Conservation (phyloP, 1,139 yeast genomes). For the Zygosaccharomyces sapae region DNA sequence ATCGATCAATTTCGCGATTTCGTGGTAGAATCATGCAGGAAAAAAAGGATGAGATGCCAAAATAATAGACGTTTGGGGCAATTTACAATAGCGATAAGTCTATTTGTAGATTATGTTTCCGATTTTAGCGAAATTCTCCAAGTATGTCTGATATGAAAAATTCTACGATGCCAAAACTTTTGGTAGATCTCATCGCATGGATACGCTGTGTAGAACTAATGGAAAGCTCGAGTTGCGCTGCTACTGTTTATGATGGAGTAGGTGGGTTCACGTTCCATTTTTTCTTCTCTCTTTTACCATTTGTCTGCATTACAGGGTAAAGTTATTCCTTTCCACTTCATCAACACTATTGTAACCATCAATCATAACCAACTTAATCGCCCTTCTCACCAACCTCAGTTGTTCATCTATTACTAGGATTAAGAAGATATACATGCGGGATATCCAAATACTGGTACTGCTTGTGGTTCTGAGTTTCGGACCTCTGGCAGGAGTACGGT, state of each 20-base stretch:
- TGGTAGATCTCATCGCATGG: neutral
- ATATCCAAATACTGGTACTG: constrained; percentile 10
- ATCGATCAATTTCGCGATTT: constrained; percentile 1
- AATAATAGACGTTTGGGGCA: constrained; percentile 7
- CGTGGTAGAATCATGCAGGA: constrained; percentile 2
- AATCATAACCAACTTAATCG: neutral
- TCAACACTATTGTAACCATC: neutral
- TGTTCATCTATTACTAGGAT: neutral
- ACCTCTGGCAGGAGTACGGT: constrained; percentile 7
- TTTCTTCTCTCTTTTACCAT: neutral
- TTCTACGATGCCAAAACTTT: constrained; percentile 5
- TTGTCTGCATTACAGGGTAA: neutral
- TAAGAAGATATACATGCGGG: constrained; percentile 7
- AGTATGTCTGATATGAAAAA: constrained; percentile 1
- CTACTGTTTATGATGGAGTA: neutral
- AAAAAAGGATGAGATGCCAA: constrained; percentile 3
- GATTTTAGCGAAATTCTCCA: constrained; percentile 5
- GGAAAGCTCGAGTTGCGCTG: neutral
- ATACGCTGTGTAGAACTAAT: neutral
- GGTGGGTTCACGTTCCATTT: neutral
- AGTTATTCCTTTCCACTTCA: neutral
- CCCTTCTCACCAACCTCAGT: neutral
- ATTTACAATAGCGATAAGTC: neutral
- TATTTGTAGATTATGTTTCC: constrained; percentile 3
- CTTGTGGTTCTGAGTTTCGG: constrained; percentile 8